phyloP scores from a whole-genome alignment of 768 basidiomycete species.

The Panaeolus papilionaceus region DNA sequence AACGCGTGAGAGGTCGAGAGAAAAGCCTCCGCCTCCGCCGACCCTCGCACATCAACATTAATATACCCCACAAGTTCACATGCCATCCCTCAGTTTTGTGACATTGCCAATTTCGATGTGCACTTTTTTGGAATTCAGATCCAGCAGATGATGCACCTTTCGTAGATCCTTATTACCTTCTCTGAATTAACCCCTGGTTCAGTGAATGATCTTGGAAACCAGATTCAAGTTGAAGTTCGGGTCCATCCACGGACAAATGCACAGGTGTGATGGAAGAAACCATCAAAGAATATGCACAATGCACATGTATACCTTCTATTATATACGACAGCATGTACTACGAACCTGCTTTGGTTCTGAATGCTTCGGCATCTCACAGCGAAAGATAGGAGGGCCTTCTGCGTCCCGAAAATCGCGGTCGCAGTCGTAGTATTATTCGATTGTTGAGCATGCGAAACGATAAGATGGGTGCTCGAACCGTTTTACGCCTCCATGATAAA shows the following conservation, averaged over 20 bases:
- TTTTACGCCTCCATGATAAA: no score
- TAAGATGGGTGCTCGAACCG: no score
- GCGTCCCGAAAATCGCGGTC: no score
- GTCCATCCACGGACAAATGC: neutral
- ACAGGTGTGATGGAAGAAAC: no score
- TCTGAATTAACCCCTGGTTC: neutral
- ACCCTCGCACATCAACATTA: neutral
- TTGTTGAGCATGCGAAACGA: no score
- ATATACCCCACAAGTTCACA: constrained; percentile 10
- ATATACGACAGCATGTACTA: no score
- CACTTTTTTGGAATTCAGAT: neutral
- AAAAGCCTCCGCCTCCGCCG: neutral
- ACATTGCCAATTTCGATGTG: neutral
- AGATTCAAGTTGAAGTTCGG: neutral
- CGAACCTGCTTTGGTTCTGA: no score
- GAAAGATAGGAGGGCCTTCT: neutral
- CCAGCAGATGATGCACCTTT: neutral
- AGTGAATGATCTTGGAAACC: neutral
- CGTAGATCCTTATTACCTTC: neutral
- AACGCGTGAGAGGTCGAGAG: neutral
- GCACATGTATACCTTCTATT: no score
- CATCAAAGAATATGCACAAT: no score
- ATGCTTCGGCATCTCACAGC: no score
- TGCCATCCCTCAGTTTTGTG: neutral
- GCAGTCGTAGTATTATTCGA: no score